Evolutionary conservation across 495 filamentous ascomycete genomes (phyloP), one percentile per base, ranked within the genome.

Genomic region (Hypoxylon lenormandii): DNA sequence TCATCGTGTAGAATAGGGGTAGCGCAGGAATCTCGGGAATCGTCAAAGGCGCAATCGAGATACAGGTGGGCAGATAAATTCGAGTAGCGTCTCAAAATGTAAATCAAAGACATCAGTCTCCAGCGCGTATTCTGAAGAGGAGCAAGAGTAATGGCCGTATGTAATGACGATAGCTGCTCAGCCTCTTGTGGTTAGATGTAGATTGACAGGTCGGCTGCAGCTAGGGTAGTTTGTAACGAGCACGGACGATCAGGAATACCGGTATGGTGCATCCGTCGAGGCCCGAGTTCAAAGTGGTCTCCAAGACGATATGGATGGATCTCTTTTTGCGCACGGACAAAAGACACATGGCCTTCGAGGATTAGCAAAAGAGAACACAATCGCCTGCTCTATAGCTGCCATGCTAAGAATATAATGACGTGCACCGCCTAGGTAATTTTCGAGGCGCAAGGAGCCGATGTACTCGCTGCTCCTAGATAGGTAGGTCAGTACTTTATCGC

Each of bases 261-360:
- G 51, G 33, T 22, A 46, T 57, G 57, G 23, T 46, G 58, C 50
- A 55, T 52, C 45, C 38, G 45, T 62, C 59, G 45, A 49, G 50
- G 48, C 47, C 56, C 50, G 42, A 57, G 57, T 28, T 46, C 38
- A 37, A 26, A 26, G 5, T n/a, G n/a, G n/a, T 26, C 23, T 26
- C 2, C 23, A 26, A 26, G 3, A 26, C 21, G 19, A 56, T n/a
- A n/a, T 22, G 47, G 60, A n/a, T 28, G 23, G 26, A 52, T 26
- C 64, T 26, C 64, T 40, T 42, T 13, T 57, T 57, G 47, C 37
- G 57, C 64, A 68, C 57, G 40, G 64, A 68, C 64, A 6, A 22
- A 40, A 46, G 37, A 23, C 43, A 46, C 33, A 49, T 55, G 49
- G 30, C 36, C 33, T 19, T 21, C 16, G 15, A 56, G 51, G 51